Conservation (phyloP, 1,284 basidiomycete genomes). For the Sphagnurus paluster region DNA sequence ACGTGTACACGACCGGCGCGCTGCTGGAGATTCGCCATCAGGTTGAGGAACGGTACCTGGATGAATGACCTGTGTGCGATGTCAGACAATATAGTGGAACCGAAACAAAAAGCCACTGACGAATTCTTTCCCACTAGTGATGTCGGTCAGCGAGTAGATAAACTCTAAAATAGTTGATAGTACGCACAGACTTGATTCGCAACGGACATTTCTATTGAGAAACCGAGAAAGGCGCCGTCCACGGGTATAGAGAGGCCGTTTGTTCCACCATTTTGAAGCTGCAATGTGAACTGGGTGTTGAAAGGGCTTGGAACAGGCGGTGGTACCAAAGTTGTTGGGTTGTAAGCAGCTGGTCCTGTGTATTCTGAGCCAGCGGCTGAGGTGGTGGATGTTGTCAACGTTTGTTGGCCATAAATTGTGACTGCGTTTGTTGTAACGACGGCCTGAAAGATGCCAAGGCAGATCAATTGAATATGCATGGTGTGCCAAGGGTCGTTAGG, state of each 20-base stretch:
- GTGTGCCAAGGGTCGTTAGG: too few relatives aligned
- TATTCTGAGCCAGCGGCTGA: constrained; percentile 31
- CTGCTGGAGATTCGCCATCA: constrained; percentile 65
- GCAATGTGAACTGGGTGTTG: constrained; percentile 40
- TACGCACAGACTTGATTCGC: constrained; percentile 61
- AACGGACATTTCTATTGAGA: constrained; percentile 74
- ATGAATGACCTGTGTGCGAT: constrained; percentile 39
- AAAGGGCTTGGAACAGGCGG: constrained; percentile 37
- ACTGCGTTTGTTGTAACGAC: constrained; percentile 1
- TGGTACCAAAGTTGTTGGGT: constrained; percentile 38
- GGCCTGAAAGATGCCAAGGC: constrained; percentile 8
- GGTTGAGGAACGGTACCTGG: constrained; percentile 71
- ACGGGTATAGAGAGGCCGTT: constrained; percentile 51
- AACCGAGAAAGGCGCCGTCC: constrained; percentile 65
- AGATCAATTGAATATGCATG: too few relatives aligned
- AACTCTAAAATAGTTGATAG: constrained; percentile 5
- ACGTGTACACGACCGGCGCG: constrained; percentile 59
- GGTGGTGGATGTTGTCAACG: constrained; percentile 13
- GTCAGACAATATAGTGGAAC: background rate
- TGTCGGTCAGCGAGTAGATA: constrained; percentile 1
- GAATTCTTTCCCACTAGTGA: constrained; percentile 56
- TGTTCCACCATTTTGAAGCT: constrained; percentile 40
- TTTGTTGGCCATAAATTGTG: constrained; percentile 17
- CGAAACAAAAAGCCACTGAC: constrained; percentile 29
- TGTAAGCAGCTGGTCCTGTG: constrained; percentile 42